Evolutionary conservation across 257 asterid species (phyloP), one percentile per base, ranked within the genome.

Genomic region (Ajuga chamaepitys): DNA sequence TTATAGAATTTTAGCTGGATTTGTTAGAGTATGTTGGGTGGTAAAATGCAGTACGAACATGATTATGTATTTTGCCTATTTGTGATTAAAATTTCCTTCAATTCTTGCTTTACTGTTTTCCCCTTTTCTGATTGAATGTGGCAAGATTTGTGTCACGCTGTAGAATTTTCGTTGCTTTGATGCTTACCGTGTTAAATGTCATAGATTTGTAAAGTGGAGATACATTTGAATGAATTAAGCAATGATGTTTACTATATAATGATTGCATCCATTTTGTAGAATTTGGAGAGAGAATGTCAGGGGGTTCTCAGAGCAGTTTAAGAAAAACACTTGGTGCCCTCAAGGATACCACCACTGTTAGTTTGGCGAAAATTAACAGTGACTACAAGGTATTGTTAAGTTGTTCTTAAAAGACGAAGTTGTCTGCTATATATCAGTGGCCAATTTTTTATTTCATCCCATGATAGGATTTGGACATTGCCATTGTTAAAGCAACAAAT

Each of bases 401-500:
- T 67, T 25, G 10, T 57, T 37, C 20, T 11, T 20, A 8, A 17
- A 5, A 22, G 14, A 44, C 17, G 13, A 62, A 61, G 9, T 51
- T 52, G 12, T 51, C 55, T 64, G 20, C 28, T 70, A 4, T 22
- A 7, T 61, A 37, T 25, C 14, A 1, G 18, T 76, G 45, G 56
- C 45, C 55, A 44, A 54, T 38, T 53, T 68, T 45, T 57, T 59
- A 13, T 30, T 60, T 41, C n/a, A 4, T 30, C 37, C 28, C 28
- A 41, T 53, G 58, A 9, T 75, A 93, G 99, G 99, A 89, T 37
- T 81, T 93, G 84, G 99, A 93, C 75, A 86, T 93, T 72, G 99
- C 99, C 56, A 81, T 93, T 77, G 99, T 93, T 70, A 89, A 82
- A 90, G 99, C 99, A 7, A 93, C 99, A 57, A 93, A 93, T 82